Base-by-base conservation (phyloP, 805 yeast species). In the Cyberlindnera maclurae region DNA sequence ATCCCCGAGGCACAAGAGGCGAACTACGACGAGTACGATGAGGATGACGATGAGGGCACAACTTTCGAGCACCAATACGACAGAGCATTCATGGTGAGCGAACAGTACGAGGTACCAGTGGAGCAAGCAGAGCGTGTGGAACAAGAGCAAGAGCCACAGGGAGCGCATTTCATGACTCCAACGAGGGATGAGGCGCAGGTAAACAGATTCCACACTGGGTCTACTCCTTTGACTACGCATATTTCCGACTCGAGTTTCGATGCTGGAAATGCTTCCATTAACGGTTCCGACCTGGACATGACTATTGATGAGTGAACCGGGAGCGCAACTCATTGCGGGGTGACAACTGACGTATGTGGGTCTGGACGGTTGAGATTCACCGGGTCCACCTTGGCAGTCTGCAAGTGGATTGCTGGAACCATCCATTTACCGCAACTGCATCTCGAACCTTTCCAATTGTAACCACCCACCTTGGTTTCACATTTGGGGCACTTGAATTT, bases 371-470 rank as follows among this genome's bases (percentile, higher is more conserved):
- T 48, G 15, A 46, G 31, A 31, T 44, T 48, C 13, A 53, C 36
- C 43, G 76, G 75, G 56, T 90, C 97, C 5, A 86, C 90, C 57
- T 85, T 84, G 6, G 88, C 82, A 22, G 79, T 67, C 58, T 80
- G 88, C 39, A 93, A 60, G 57, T 84, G 86, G 43, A 93, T 71
- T 1, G 95, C 94, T 0, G 98, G 98, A 9, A 86, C 73, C 70
- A 90, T 80, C 98, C 98, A 93, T 51, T 76, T 77, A 3, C 97
- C 97, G 60, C 98, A 93, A 41, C 93, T 77, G 59, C 98, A 93
- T 51, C 95, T 67, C 2, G 90, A 77, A 0, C 98, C 98, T 52
- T 80, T 84, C 98, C 98, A 93, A 45, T 80, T 77, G 58, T 88
- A 93, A 0, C 86, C 88, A 12, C 98, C 98, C 3, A 93, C 75